Base-by-base conservation (phyloP, 2,329 filamentous ascomycete genomes). In the Neobulgaria alba region DNA sequence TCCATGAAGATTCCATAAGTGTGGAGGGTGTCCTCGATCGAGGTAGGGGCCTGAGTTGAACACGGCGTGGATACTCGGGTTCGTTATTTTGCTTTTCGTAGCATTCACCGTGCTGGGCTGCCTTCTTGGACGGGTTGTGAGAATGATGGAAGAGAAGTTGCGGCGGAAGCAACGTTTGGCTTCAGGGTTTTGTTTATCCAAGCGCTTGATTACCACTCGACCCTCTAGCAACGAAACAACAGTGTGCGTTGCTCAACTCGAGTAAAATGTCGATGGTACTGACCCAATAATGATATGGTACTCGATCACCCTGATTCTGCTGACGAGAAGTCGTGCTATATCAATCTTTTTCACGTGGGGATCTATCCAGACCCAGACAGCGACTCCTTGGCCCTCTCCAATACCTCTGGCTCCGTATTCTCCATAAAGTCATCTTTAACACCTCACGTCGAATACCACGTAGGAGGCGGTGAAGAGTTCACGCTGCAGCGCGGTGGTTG, bases 1-100 rank as follows among this genome's bases (percentile, higher is more conserved):
- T n/a, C n/a, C n/a, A n/a, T n/a, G n/a, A n/a, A 37, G 23, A 42
- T 42, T 15, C 34, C 33, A 35, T 33, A 39, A 21, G 33, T 42
- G 21, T 23, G 33, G 9, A 42, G 35, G 34, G 26, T 38, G 29
- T 42, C 40, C 38, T 33, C 16, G 23, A 42, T 38, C 7, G 34
- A 42, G 35, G 29, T 38, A 38, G 35, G 34, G 7, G 34, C 35
- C 30, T 42, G 40, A 42, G 40, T 33, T 33, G 39, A 41, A 36
- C 31, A 36, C 38, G 21, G 20, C 5, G 33, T 41, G 17, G 38
- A 36, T 36, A 20, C 30, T 32, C 23, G 31, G 19, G 29, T 21
- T 41, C 19, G 36, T 41, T 4, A 41, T 21, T 21, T 30, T 41
- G 30, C 16, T 29, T 20, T 36, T 31, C 37, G 32, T 39, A 19